Conservation (phyloP, 2,329 filamentous ascomycete genomes). For the Leptosphaerulina australis region DNA sequence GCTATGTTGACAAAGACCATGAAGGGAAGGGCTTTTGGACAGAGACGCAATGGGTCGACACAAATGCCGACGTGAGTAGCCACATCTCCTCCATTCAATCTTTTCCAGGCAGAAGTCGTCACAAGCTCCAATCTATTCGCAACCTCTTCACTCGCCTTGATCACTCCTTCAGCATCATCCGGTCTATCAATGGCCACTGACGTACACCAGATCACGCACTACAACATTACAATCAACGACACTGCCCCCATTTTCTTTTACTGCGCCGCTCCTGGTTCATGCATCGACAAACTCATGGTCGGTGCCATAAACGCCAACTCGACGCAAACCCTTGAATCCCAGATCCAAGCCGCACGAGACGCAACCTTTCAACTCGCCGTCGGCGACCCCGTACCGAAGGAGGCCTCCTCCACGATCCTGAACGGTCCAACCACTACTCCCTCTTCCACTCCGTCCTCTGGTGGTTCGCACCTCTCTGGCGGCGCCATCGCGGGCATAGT, state of each 20-base stretch:
- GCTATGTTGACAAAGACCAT: slow-evolving; percentile 37
- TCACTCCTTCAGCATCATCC: not conserved
- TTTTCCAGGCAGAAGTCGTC: not conserved
- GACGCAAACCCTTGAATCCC: slow-evolving; percentile 38
- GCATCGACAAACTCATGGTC: slow-evolving; percentile 71
- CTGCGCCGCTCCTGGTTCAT: slow-evolving; percentile 66
- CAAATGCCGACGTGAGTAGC: slow-evolving; percentile 34
- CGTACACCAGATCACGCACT: slow-evolving; percentile 31
- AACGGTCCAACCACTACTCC: slow-evolving; percentile 19
- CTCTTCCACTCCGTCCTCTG: not conserved
- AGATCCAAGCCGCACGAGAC: slow-evolving; percentile 31
- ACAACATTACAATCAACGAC: slow-evolving; percentile 44
- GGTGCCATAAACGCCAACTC: slow-evolving; percentile 71
- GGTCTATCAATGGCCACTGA: slow-evolving; percentile 9
- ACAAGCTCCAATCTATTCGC: not conserved
- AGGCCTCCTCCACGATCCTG: slow-evolving; percentile 32
- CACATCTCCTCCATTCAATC: not conserved
- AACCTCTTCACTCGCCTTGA: not conserved
- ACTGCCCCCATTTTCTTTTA: slow-evolving; percentile 49
- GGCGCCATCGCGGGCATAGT: slow-evolving; percentile 61
- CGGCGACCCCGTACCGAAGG: slow-evolving; percentile 49
- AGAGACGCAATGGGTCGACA: slow-evolving; percentile 31
- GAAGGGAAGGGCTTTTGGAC: slow-evolving; percentile 41
- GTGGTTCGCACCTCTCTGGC: slow-evolving; percentile 34
- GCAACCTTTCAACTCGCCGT: slow-evolving; percentile 45